Base-by-base conservation (phyloP, 208 protist species). In the Leishmania tarentolae region DNA sequence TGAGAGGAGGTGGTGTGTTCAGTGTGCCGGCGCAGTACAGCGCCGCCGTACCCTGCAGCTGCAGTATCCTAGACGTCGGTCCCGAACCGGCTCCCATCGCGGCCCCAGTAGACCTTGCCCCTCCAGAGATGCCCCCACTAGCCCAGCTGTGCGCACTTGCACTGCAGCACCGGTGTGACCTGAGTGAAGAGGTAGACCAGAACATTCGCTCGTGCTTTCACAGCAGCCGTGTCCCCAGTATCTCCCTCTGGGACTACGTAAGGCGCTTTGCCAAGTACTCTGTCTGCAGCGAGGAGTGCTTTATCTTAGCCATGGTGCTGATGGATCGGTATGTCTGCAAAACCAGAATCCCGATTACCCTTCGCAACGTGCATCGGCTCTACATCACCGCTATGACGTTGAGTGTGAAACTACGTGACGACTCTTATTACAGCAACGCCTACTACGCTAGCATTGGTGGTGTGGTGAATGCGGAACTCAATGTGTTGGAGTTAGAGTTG, bases 381-480 rank as follows among this genome's bases (percentile, higher is more conserved):
- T 85, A 96, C 63, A 90, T 98, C 56, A 96, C 93, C 24, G 91
- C 92, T 56, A 86, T 97, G 50, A 90, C 98, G 65, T 77, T 98
- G 46, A 94, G 96, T 40, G 88, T 91, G 40, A 98, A 98, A 89
- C 89, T 92, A 76, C 91, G 95, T 50, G 96, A 98, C 79, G 98
- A 99, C 78, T 69, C 86, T 19, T 98, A 94, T 76, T 98, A 95
- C 75, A 96, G 92, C 74, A 99, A 98, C 78, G 85, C 84, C 13
- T 98, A 96, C 86, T 99, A 98, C 86, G 90, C 95, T 46, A 91
- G 95, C 53, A 92, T 98, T 37, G 98, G 97, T 63, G 97, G 96
- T 53, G 87, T 99, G 35, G 76, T 71, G 17, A 83, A 80, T n/a
- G 56, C 80, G 4, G 95, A 99, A 83, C 74, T 99, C 24, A 97